phyloP scores from a whole-genome alignment of 345 rosid species.

The Pugionium dolabratum region DNA sequence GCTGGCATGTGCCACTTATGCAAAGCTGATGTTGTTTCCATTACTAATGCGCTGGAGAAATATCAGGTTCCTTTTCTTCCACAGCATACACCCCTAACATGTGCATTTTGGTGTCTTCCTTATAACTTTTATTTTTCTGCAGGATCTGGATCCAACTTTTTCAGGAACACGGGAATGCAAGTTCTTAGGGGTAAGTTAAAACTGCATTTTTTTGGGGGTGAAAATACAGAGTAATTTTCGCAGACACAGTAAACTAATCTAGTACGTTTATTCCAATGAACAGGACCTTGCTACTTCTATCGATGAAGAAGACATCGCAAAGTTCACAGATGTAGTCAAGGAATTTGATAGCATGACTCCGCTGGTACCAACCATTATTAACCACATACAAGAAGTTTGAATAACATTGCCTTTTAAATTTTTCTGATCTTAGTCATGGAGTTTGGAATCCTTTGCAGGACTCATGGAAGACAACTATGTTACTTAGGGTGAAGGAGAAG shows the following conservation, averaged over 20 bases:
- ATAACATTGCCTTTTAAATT: background rate
- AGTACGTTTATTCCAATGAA: background rate
- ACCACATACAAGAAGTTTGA: background rate
- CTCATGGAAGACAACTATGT: constrained; percentile 81
- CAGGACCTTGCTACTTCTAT: constrained; percentile 66
- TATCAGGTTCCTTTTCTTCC: constrained; percentile 62
- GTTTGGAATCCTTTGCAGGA: constrained; percentile 45
- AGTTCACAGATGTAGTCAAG: constrained; percentile 77
- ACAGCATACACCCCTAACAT: background rate
- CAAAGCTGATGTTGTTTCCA: constrained; percentile 74
- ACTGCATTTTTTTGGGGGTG: background rate
- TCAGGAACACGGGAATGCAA: constrained; percentile 77
- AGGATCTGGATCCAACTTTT: constrained; percentile 88
- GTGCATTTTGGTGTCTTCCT: constrained; percentile 2
- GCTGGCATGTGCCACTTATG: constrained; percentile 89
- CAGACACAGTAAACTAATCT: too few species aligned
- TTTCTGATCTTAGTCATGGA: background rate
- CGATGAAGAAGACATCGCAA: constrained; percentile 78
- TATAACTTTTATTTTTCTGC: constrained; percentile 35
- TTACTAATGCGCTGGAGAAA: constrained; percentile 69
- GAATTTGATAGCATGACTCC: constrained; percentile 90
- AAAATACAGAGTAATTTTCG: too few species aligned
- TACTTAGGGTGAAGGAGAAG: constrained; percentile 86
- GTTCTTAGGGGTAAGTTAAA: constrained; percentile 49
- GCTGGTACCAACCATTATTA: constrained; percentile 49